phyloP scores from a whole-genome alignment of 352 stramenopile species.

The Peronospora belbahrii region DNA sequence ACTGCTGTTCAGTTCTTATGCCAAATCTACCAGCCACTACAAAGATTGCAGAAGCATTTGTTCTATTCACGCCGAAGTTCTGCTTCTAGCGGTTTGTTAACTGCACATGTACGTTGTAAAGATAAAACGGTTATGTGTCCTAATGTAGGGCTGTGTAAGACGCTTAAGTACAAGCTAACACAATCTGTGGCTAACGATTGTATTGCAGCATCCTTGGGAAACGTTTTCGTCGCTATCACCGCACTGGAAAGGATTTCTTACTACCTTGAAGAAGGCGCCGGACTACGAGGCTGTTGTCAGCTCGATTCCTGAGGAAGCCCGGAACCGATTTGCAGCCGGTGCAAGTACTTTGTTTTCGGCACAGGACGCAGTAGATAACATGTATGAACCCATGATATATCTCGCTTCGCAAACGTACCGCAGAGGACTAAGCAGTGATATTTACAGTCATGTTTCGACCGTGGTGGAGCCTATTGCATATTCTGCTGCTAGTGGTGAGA shows the following conservation, averaged over 20 bases:
- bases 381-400: constrained; percentile 84
- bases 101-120: constrained; percentile 30
- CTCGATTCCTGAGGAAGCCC: constrained; percentile 40
- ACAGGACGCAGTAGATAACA: constrained; percentile 33
- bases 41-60: constrained; percentile 47
- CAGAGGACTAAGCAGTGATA: neutral
- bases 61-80: constrained; percentile 25
- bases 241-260: constrained; percentile 52
- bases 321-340: constrained; percentile 41
- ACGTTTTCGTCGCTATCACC: constrained; percentile 68
- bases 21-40: constrained; percentile 49
- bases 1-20: constrained; percentile 69
- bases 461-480: constrained; percentile 3
- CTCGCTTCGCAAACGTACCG: constrained; percentile 28
- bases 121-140: neutral
- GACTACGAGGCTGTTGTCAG: constrained; percentile 42
- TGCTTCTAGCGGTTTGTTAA: constrained; percentile 32
- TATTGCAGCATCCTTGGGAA: constrained; percentile 72
- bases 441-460: constrained; percentile 2
- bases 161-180: neutral
- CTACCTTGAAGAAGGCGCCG: constrained; percentile 31
- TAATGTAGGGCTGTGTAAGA: neutral
- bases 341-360: constrained; percentile 24
- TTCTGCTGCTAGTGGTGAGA: neutral
- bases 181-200: neutral